Conservation (phyloP, 2,329 filamentous ascomycete genomes). For the Zasmidium angulare region DNA sequence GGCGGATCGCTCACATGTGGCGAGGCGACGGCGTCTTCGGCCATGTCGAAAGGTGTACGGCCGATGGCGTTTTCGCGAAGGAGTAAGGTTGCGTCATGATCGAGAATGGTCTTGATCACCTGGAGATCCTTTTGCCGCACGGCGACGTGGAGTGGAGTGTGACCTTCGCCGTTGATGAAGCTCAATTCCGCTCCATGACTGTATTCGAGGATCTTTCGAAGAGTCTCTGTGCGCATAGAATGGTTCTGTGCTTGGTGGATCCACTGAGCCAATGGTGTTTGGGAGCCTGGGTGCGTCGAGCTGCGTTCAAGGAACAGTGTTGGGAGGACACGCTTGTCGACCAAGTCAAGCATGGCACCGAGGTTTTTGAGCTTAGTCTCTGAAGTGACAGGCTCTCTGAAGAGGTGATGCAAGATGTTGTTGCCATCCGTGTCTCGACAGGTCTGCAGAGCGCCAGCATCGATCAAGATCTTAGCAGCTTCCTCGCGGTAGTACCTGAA, state of each 20-base stretch:
- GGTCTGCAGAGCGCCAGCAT: slow-evolving; percentile 68
- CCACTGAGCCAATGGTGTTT: slow-evolving; percentile 61
- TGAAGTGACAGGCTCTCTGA: slow-evolving; percentile 17
- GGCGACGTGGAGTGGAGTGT: slow-evolving; percentile 63
- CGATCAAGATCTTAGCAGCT: slow-evolving; percentile 62
- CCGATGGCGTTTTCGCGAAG: slow-evolving; percentile 75
- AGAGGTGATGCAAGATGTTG: slow-evolving; percentile 68
- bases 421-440: slow-evolving; percentile 54
- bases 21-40: slow-evolving; percentile 55
- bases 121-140: slow-evolving; percentile 45
- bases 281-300: slow-evolving; percentile 51
- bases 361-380: slow-evolving; percentile 21
- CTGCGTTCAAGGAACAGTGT: slow-evolving; percentile 62
- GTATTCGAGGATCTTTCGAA: slow-evolving; percentile 30
- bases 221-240: slow-evolving; percentile 3
- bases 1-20: slow-evolving; percentile 8
- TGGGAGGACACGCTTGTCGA: slow-evolving; percentile 58
- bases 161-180: slow-evolving; percentile 61
- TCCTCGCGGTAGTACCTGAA: slow-evolving; percentile 56
- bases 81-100: slow-evolving; percentile 59
- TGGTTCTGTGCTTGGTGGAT: not conserved
- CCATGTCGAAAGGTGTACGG: slow-evolving; percentile 68
- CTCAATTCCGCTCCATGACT: slow-evolving; percentile 49
- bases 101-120: slow-evolving; percentile 56
- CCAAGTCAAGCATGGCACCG: slow-evolving; percentile 53